Evolutionary conservation across 805 yeast genomes (phyloP), one percentile per base, ranked within the genome.

Genomic region (Ogataea corticis): DNA sequence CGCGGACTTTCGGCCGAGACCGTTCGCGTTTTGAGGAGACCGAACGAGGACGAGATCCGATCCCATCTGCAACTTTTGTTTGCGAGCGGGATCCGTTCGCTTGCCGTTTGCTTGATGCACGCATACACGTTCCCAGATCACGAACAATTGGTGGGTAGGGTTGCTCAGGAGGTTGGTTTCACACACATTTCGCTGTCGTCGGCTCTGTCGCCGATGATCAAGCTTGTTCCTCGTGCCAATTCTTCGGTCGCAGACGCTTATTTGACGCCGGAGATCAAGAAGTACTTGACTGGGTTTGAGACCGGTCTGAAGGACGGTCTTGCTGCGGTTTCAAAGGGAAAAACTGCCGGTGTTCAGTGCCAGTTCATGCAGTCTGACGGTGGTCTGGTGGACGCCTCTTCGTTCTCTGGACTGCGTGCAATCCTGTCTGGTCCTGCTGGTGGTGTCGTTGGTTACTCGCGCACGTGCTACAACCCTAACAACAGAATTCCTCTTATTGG

Each of bases 311-410:
- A 65, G 17, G 77, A 79, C 37, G 80, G 80, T 1, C 63, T 76
- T 9, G 70, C 69, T 12, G 68, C 69, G 10, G 44, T 46, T 46
- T 55, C 67, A 46, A 49, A 56, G n/a, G 61, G 61, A 16, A 58
- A 62, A 11, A 54, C 57, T 10, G 56, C 62, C 10, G 83, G 83
- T 4, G 77, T 76, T 33, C 69, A 72, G 49, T 78, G 87, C 48
- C 83, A 85, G 54, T 92, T 92, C 65, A 92, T 92, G 98, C 96
- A 92, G 66, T 87, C 96, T 11, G 96, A 92, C 63, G 98, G 98
- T 46, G 98, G 98, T 2, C 75, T 92, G 48, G 90, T 91, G 17
- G 89, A 89, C 45, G 90, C 94, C 58, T 72, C 80, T 17, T 76
- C 79, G 39, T 92, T 92, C 62, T 84, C 96, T 0, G 98, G 98